A percentile compares a stretch with the other conserved stretches of the same genome.
Evolutionary conservation across 495 filamentous ascomycete genomes (phyloP).

Genomic region (Neurospora pannonica): DNA sequence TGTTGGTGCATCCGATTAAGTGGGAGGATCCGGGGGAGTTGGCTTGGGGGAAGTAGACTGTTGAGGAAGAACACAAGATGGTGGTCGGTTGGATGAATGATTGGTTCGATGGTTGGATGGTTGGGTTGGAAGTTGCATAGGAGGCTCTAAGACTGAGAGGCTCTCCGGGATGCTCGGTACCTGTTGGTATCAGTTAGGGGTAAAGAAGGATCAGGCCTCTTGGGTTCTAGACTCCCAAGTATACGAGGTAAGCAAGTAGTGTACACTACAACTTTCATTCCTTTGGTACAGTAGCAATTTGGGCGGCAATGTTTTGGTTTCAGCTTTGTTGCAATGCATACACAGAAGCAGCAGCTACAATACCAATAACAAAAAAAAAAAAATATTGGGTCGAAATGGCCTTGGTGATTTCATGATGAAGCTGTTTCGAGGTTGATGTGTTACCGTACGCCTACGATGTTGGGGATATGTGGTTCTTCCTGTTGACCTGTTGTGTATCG

Average conservation of each 20-base stretch:
- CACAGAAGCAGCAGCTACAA: not conserved
- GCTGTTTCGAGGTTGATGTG: not conserved
- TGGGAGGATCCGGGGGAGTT: conserved; percentile 36
- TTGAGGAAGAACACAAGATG: not conserved
- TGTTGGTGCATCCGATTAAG: conserved; percentile 92
- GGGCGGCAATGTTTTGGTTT: not conserved
- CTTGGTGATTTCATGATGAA: not conserved
- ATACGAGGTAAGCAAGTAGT: not conserved
- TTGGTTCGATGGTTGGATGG: not conserved
- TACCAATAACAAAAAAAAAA: too few species aligned
- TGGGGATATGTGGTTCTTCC: too few species aligned
- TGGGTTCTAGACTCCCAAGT: not conserved
- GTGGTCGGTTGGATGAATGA: not conserved
- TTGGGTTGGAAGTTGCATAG: not conserved
- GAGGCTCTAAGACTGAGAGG: not conserved
- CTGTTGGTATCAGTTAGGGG: not conserved
- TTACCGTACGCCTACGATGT: too few species aligned
- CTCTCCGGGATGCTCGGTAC: not conserved
- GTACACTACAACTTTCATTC: not conserved
- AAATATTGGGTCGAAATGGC: not conserved
- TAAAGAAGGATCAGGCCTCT: not conserved
- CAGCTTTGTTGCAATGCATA: not conserved
- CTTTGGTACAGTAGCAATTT: not conserved
- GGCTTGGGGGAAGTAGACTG: conserved; percentile 14
- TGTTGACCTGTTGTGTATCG: not conserved